Evolutionary conservation across 768 basidiomycete species (phyloP).

Genomic region (Wakefieldia striispora): DNA sequence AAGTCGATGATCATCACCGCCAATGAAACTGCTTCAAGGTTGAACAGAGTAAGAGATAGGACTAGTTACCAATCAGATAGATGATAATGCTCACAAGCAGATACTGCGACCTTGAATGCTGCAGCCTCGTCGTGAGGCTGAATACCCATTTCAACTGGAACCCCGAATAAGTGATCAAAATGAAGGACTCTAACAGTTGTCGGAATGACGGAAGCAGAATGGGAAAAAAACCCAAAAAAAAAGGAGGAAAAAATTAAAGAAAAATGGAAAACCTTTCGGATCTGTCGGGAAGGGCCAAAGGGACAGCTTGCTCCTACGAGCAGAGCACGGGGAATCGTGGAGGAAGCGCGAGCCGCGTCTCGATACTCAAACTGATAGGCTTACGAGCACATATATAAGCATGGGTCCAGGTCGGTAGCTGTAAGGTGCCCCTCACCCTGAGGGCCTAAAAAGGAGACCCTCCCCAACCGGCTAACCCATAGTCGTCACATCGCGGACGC

Average conservation of each 20-base stretch:
- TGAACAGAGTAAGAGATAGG: not conserved
- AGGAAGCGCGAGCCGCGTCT: not conserved
- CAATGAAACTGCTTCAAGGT: conserved; percentile 3
- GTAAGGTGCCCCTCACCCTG: no score
- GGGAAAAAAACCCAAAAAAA: not conserved
- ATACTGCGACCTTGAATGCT: not conserved
- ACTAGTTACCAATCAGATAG: not conserved
- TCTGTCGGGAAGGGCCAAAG: not conserved
- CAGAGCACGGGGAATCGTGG: not conserved
- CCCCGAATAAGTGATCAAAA: not conserved
- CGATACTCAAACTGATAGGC: no score
- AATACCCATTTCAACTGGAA: not conserved
- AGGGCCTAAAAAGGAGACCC: no score
- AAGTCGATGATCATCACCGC: conserved; percentile 16
- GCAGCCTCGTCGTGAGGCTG: not conserved
- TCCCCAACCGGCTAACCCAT: no score
- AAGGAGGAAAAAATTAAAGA: not conserved
- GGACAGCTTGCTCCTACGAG: not conserved
- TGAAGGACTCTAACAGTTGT: not conserved
- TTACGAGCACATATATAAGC: no score
- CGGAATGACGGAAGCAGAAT: not conserved
- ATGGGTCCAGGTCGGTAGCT: no score
- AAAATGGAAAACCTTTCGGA: not conserved
- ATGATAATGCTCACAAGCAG: not conserved
- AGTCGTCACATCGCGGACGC: no score